phyloP scores from a whole-genome alignment of 2,329 filamentous ascomycete genomes.

The Colletotrichum aenigma region DNA sequence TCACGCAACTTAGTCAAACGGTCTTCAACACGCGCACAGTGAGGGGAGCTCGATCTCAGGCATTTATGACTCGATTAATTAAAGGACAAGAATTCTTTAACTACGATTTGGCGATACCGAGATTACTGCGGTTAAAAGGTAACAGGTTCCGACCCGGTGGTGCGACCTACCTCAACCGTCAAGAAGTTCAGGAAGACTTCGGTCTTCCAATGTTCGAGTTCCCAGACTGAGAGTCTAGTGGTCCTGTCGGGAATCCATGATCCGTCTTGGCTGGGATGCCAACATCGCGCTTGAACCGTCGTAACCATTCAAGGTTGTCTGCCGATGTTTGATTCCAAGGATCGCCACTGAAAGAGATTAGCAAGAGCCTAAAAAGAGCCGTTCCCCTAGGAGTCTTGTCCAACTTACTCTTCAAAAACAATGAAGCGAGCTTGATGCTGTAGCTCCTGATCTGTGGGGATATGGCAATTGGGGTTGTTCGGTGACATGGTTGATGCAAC shows the following conservation, averaged over 20 bases:
- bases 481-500: slow-evolving; percentile 32
- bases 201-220: background rate
- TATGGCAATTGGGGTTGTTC: slow-evolving; percentile 30
- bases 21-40: background rate
- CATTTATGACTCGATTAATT: background rate
- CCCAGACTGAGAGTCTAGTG: background rate
- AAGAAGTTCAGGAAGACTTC: background rate
- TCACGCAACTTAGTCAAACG: background rate
- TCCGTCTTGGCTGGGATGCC: background rate
- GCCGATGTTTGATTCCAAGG: slow-evolving; percentile 20
- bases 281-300: slow-evolving; percentile 4
- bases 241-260: background rate
- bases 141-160: background rate
- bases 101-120: background rate
- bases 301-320: slow-evolving; percentile 16
- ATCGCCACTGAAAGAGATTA: background rate
- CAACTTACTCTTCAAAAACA: slow-evolving; percentile 29
- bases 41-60: background rate
- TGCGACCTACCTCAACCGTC: background rate
- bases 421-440: slow-evolving; percentile 37
- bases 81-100: background rate
- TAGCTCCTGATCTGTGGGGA: slow-evolving; percentile 39
- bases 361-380: background rate
- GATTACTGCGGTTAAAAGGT: background rate
- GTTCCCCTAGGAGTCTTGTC: accelerated